Evolutionary conservation across 208 protist genomes (phyloP), one percentile per base, ranked within the genome.

Genomic region (Blechomonas ayalai): DNA sequence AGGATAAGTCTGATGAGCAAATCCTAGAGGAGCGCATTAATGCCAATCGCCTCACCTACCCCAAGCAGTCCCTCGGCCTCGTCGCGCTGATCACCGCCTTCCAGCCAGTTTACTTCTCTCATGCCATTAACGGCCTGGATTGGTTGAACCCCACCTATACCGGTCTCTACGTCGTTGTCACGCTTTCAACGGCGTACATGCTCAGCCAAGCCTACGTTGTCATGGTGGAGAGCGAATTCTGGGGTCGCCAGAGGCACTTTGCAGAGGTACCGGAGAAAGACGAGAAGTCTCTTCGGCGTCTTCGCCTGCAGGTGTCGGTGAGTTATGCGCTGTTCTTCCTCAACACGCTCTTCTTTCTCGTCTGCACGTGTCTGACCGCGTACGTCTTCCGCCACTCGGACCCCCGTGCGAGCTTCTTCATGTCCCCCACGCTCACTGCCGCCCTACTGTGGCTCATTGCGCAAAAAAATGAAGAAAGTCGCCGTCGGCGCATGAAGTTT

Each of bases 381-480:
- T 94, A 90, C 65, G 82, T 94, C 54, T 85, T 94, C 38, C 85
- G 81, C 47, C 74, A 88, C 53, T 74, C 60, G 35, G 85, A 94
- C 58, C 75, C 81, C 12, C 72, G 78, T 18, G 81, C 79, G 35
- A 74, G 58, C 52, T 87, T 76, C 63, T 82, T 87, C 27, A 52
- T 90, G 25, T 84, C 82, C 8, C 85, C 85, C 3, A 69, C 63
- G 8, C 64, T 94, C 40, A 87, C 82, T 4, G 58, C 85, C 0
- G 73, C 79, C 18, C 49, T 94, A 27, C 60, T 94, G 57, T 94
- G 81, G 85, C 53, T 94, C 13, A 59, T 94, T 18, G 65, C 82
- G 24, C 79, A 84, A 57, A 94, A 94, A 72, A 94, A 94, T 53
- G 82, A 94, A 59, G 85, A 94, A 63, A 90, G 70, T 56, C 82